These are phyloP conservation scores for Ustilago shanxiensis DNA, from an alignment of 1,284 basidiomycete genomes.

Conservation along the genomic window DNA sequence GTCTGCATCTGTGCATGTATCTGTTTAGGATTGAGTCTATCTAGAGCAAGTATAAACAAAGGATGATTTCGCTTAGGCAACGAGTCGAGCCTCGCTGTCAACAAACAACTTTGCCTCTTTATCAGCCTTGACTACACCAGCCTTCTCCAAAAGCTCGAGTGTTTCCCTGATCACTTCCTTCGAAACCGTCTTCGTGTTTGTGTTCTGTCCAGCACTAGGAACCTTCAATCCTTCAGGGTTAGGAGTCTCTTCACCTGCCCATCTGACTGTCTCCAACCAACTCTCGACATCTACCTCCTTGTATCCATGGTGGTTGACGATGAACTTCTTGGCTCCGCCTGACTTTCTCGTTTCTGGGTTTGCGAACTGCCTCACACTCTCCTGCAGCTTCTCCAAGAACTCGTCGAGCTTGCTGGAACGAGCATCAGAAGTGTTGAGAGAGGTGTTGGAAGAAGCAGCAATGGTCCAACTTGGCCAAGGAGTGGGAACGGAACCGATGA, in stretches of 20 bases:
- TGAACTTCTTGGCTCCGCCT: constrained; percentile 32
- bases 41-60: neutral
- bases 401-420: constrained; percentile 12
- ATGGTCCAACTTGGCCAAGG: constrained; percentile 93
- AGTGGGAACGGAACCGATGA: constrained; percentile 89
- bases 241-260: constrained; percentile 57
- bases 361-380: constrained; percentile 52
- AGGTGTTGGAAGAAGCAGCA: constrained; percentile 56
- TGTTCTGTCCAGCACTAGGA: constrained; percentile 43
- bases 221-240: constrained; percentile 29
- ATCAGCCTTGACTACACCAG: constrained; percentile 51
- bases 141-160: constrained; percentile 55
- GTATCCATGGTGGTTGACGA: constrained; percentile 71
- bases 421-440: constrained; percentile 7
- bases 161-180: constrained; percentile 42
- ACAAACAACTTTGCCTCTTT: constrained; percentile 22
- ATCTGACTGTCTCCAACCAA: constrained; percentile 66
- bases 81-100: constrained; percentile 26
- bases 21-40: neutral
- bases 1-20: neutral
- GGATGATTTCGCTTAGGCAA: constrained; percentile 10
- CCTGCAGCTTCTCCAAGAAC: constrained; percentile 54
- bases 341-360: constrained; percentile 40
- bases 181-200: constrained; percentile 50
- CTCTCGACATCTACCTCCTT: constrained; percentile 81